phyloP scores from a whole-genome alignment of 371 early-diverging fungal genomes.

The Phascolomyces articulosus region DNA sequence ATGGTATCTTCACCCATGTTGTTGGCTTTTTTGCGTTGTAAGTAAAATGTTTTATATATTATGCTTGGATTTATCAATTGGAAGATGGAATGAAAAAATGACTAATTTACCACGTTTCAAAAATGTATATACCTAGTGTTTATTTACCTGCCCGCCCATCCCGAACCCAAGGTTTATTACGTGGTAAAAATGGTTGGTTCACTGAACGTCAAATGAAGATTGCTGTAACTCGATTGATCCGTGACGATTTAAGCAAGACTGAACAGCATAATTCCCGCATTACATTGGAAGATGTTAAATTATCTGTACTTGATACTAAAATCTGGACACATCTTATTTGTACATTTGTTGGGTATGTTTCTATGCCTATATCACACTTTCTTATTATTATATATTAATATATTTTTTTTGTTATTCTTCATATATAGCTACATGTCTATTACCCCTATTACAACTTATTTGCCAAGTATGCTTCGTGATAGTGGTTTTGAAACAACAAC shows the following conservation, averaged over 20 bases:
- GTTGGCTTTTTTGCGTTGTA: conserved; percentile 47
- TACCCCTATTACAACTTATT: conserved; percentile 45
- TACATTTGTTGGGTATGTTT: conserved; percentile 27
- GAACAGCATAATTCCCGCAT: conserved; percentile 30
- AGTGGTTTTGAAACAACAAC: conserved; percentile 49
- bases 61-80: no score
- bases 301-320: conserved; percentile 32
- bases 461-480: conserved; percentile 54
- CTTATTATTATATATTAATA: background rate
- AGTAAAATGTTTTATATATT: conserved; percentile 6
- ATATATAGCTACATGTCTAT: conserved; percentile 40
- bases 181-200: conserved; percentile 29
- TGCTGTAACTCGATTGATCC: conserved; percentile 57
- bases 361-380: background rate
- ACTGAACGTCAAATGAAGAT: conserved; percentile 33
- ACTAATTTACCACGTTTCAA: no score
- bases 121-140: conserved; percentile 24
- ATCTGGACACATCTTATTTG: conserved; percentile 46
- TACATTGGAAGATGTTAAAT: conserved; percentile 14
- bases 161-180: conserved; percentile 38
- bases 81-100: no score
- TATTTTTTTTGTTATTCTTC: background rate
- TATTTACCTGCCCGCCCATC: conserved; percentile 51
- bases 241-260: conserved; percentile 53
- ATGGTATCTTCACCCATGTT: conserved; percentile 54